Evolutionary conservation across 805 yeast species (phyloP), one percentile per base, ranked within the genome.

Genomic region (Grigorovia yakushimaensis): DNA sequence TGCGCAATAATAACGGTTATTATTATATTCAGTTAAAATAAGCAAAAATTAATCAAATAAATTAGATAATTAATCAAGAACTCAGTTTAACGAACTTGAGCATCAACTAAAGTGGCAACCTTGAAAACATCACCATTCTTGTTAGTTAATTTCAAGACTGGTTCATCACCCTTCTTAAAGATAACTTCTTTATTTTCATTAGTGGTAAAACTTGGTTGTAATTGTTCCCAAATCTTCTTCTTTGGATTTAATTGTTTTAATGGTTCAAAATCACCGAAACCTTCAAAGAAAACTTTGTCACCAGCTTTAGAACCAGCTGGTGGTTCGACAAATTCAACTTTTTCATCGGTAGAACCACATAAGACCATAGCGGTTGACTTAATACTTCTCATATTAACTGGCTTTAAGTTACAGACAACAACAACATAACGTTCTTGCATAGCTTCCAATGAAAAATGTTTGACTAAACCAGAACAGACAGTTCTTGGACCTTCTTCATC

Each of bases 401-500:
- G 98, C 73, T 93, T 93, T 70, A 93, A 78, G 74, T 94, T 94
- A 58, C 97, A 96, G 59, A 93, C 88, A 48, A 84, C 83, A 42
- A 93, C 84, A 44, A 91, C 95, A 59, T 77, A 78, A 67, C 98
- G 83, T 68, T 87, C 79, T 77, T 93, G 98, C 96, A 93, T 84
- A 40, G 84, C 95, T 71, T 93, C 98, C 54, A 94, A 67, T 39
- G 95, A 82, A 64, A 86, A 76, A 70, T 85, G 81, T 57, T 87
- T 87, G 53, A 88, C 97, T 60, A 93, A 76, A 57, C 99, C 99
- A 11, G 96, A 87, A 73, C 98, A 93, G 48, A 93, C 95, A 27
- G 98, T 93, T 74, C 99, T 81, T 62, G 99, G 98, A 50, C 94
- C 95, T 65, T 87, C 96, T 52, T 75, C 89, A 60, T 93, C 99